Evolutionary conservation across 352 stramenopile species (phyloP).

Genomic region (Pythium aphanidermatum): DNA sequence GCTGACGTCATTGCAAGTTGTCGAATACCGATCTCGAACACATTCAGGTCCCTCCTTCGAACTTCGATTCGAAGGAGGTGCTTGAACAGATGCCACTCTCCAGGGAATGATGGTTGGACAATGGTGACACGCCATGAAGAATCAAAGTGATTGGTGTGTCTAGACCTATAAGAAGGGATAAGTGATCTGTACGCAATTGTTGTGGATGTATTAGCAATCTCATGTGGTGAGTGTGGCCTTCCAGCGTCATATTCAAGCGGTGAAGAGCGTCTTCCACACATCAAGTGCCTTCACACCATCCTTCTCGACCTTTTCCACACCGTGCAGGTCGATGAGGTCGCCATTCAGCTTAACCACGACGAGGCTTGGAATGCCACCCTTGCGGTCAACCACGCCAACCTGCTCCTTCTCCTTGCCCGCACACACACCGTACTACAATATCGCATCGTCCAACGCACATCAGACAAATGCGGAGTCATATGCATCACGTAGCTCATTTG

Average conservation of each 20-base stretch:
- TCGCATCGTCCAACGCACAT: background rate
- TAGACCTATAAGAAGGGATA: too few species aligned
- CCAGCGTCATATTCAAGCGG: constrained; percentile 5
- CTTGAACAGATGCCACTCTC: too few species aligned
- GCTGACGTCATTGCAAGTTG: constrained; percentile 7
- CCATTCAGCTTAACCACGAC: constrained; percentile 58
- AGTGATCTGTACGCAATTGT: background rate
- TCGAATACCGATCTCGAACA: too few species aligned
- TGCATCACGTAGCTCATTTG: background rate
- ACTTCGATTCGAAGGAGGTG: too few species aligned
- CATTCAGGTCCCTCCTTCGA: too few species aligned
- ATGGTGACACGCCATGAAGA: background rate
- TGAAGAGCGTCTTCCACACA: constrained; percentile 31
- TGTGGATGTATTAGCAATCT: background rate
- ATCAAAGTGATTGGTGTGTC: too few species aligned
- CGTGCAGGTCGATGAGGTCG: constrained; percentile 62
- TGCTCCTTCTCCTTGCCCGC: constrained; percentile 51
- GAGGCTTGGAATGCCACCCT: constrained; percentile 68
- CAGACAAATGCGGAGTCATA: background rate
- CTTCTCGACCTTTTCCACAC: constrained; percentile 51
- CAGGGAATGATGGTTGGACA: constrained; percentile 7
- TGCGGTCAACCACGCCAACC: constrained; percentile 53
- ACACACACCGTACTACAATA: constrained; percentile 55
- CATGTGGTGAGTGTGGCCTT: background rate
- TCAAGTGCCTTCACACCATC: constrained; percentile 37